Base-by-base conservation (phyloP, 495 filamentous ascomycete species). In the Amphirosellinia nigrospora region DNA sequence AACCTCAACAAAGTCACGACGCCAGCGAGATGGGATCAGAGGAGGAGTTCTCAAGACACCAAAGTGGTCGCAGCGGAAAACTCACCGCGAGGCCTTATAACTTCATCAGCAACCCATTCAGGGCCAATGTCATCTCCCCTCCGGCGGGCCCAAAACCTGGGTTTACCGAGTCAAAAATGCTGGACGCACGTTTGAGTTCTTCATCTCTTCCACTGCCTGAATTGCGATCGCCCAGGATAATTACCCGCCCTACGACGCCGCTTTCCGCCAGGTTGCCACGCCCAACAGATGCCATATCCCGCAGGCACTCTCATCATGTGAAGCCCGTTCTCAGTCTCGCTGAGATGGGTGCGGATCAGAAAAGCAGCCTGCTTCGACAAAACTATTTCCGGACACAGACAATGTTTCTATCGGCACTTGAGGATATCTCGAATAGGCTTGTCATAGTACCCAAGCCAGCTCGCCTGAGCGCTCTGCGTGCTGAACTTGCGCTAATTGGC, bases 331-430 rank as follows among this genome's bases (percentile, higher is more conserved):
- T 87, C 23, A 86, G 81, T 36, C 85, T 89, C 19, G 85, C 84
- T 9, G 80, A 87, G 15, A 78, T 93, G 79, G 84, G 84, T 21
- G 70, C 71, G 16, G 74, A 75, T 4, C 88, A 91, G 75, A 91
- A 89, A 74, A 82, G 85, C 45, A 87, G 86, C 64, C 78, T 92
- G 43, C 77, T 93, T 60, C 82, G 89, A 66, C 86, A 91, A 67
- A 92, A 93, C 75, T 93, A 93, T 70, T 93, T 92, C 74, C 85
- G 90, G 8, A 89, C 87, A 65, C 86, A 93, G 76, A 93, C 89
- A 1, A 89, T 90, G 63, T 91, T 93, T 75, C 73, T 93, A 45
- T 85, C 86, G 10, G 91, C 91, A 19, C 83, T 93, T 11, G 90
- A 93, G 74, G 89, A 90, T 74, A 93, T 93, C 66, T 93, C 91